Evolutionary conservation across 306 rosid genomes (phyloP), one percentile per base, ranked within the genome.

Genomic region (Corylus americana): DNA sequence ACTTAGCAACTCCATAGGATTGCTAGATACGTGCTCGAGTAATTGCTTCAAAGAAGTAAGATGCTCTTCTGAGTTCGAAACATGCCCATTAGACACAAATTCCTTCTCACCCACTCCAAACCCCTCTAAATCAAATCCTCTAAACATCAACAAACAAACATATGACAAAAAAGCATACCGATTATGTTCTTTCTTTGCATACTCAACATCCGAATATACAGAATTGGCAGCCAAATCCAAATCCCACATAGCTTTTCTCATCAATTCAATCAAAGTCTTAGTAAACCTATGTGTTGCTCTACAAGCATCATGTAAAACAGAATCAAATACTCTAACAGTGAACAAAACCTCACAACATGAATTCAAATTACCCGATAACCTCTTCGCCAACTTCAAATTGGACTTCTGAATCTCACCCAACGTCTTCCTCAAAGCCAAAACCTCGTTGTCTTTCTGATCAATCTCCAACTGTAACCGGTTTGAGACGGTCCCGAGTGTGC

Each of bases 211-310:
- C 0, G 92, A 90, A 82, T 95, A 88, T 79, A 93, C 96, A 3
- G 89, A 84, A 68, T 85, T 87, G 1, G 97, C 92, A 5, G 90
- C 98, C 77, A 93, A 87, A 85, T 87, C 92, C 88, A 93, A 88
- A 87, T 95, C 93, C 99, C 99, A 95, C 70, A 91, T 91, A 6
- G 97, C 93, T 83, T 93, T 90, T 78, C 83, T 91, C 98, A 95
- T 95, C 88, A 95, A 90, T 76, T 88, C 88, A 48, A 93, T 86
- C 87, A 95, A 83, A 79, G 93, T 86, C 86, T 90, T 93, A 2
- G 94, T 86, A 76, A 91, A 93, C 58, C 86, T 91, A 50, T 89
- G 91, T 0, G 96, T 76, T 35, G 86, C 90, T 82, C 96, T 93
- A 84, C 84, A 88, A 64, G 94, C 91, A 80, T 95, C 99, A 45